These are phyloP conservation scores for Kluyveromyces wickerhamii DNA, from an alignment of 805 yeast species.

Conservation along the genomic window DNA sequence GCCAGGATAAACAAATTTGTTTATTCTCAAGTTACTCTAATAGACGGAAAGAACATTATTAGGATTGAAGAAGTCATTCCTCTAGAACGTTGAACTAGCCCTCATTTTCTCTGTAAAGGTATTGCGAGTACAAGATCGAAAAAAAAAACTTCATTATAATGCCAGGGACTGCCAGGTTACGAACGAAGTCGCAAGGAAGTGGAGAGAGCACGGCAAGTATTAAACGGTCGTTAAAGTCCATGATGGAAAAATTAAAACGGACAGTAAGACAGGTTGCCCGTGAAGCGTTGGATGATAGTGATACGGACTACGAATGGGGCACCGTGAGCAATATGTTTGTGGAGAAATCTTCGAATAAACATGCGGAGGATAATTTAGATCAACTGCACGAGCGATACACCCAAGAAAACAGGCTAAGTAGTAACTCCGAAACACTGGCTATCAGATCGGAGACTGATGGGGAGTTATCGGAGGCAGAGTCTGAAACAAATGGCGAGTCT, in stretches of 20 bases:
- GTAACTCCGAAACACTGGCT: conserved; percentile 10
- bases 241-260: conserved; percentile 2
- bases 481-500: conserved; percentile 11
- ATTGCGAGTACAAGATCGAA: no score
- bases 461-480: conserved; percentile 10
- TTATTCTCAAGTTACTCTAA: no score
- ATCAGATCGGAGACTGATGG: conserved; percentile 1
- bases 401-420: conserved; percentile 14
- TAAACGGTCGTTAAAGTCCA: conserved; percentile 1
- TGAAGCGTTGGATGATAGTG: conserved; percentile 9
- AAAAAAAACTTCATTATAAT: no score
- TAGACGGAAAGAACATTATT: no score
- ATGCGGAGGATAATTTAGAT: conserved; percentile 9
- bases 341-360: conserved; percentile 25
- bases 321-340: conserved; percentile 44
- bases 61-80: no score
- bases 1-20: no score
- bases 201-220: conserved; percentile 2
- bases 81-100: no score
- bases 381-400: conserved; percentile 21
- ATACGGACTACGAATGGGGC: conserved; percentile 5
- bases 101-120: no score
- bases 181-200: conserved; percentile 1
- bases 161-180: neutral
- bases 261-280: conserved; percentile 5